Base-by-base conservation (phyloP, 2,329 filamentous ascomycete species). In the Cephalotrichum gorgonifer region DNA sequence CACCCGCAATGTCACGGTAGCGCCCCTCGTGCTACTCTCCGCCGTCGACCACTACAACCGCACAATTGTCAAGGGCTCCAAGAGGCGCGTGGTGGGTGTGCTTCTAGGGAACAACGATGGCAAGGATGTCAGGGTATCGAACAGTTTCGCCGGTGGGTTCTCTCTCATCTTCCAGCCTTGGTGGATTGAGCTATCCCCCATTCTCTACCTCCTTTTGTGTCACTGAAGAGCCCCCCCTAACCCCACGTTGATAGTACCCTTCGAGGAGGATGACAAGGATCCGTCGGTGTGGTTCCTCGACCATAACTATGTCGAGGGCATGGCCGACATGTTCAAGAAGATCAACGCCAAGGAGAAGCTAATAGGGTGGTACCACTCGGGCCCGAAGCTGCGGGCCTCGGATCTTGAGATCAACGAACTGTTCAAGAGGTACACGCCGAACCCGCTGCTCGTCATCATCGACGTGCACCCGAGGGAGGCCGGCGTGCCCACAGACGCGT, bases 301-400 rank as follows among this genome's bases (percentile, higher is more conserved):
- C 67, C 93, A 98, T 78, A 97, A 97, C 78, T 98, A 96, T 63
- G 87, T 98, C 68, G 93, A 98, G 71, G 88, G 85, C 59, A 98
- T 98, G 93, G 95, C 93, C 72, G 93, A 97, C 69, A 98, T 98
- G 93, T 98, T 98, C 79, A 98, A 98, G 77, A 97, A 97, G 74
- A 90, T 98, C 76, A 98, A 98, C 73, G 93, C 93, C 53, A 78
- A 88, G 55, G 93, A 98, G 74, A 97, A 97, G 81, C 79, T 98
- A 66, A 94, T 98, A 77, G 93, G 93, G 63, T 98, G 93, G 93
- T 98, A 98, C 70, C 93, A 98, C 71, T 95, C 93, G 20, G 93
- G 93, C 39, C 93, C 93, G 35, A 98, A 97, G 76, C 77, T 98
- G 62, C 83, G 93, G 64, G 91, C 90, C 50, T 96, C 93, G 43